Conservation (phyloP, 805 yeast species). For the Zygoascus tannicola region DNA sequence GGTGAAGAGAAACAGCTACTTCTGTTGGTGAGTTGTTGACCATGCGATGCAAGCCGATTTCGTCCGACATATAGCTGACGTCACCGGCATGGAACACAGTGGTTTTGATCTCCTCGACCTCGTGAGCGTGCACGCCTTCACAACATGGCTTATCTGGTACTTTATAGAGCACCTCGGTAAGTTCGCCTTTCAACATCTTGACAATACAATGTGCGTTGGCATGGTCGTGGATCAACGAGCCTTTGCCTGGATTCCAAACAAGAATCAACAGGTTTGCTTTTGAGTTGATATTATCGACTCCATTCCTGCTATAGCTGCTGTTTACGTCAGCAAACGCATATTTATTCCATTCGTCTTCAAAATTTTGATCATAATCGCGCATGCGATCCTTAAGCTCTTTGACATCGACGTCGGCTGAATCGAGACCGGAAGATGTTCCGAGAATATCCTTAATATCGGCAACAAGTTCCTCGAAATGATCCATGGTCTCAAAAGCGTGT, state of each 20-base stretch:
- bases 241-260: constrained; percentile 62
- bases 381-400: constrained; percentile 36
- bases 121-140: constrained; percentile 19
- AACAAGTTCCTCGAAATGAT: constrained; percentile 20
- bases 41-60: constrained; percentile 58
- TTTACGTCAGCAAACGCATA: constrained; percentile 47
- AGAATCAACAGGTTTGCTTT: constrained; percentile 58
- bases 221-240: constrained; percentile 64
- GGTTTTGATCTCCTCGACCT: constrained; percentile 21
- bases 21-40: constrained; percentile 37
- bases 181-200: constrained; percentile 53
- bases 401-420: constrained; percentile 46
- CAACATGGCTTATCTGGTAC: constrained; percentile 32
- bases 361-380: constrained; percentile 33
- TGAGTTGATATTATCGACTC: constrained; percentile 61
- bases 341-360: constrained; percentile 46
- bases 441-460: constrained; percentile 28
- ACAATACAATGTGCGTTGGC: constrained; percentile 70
- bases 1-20: constrained; percentile 53
- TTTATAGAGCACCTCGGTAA: constrained; percentile 49
- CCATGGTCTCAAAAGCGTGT: not conserved
- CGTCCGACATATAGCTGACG: constrained; percentile 59
- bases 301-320: constrained; percentile 53
- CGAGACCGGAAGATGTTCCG: constrained; percentile 31
- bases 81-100: constrained; percentile 27